Percentiles rank a stretch among this genome's conserved stretches.
These are phyloP conservation scores for Thraustotheca clavata DNA, from an alignment of 352 stramenopile species.

Conservation along the genomic window DNA sequence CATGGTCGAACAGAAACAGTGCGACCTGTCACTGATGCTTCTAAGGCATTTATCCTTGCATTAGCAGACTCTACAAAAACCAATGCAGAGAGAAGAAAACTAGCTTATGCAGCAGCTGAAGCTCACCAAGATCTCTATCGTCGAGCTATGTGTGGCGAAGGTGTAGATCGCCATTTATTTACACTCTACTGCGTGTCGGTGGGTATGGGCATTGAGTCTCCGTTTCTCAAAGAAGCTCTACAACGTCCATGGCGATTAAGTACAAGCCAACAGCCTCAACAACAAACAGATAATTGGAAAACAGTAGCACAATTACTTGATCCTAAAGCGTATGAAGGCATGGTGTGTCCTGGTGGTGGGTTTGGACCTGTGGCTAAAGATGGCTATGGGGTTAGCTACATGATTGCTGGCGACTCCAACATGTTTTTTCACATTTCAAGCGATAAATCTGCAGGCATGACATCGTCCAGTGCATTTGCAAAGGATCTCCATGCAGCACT, in stretches of 20 bases:
- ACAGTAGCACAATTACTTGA: slow-evolving; percentile 55
- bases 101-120: slow-evolving; percentile 81
- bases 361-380: slow-evolving; percentile 87
- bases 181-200: slow-evolving; percentile 89
- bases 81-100: slow-evolving; percentile 63
- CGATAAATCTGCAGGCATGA: slow-evolving; percentile 68
- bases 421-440: slow-evolving; percentile 89
- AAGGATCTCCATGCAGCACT: slow-evolving; percentile 69
- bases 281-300: slow-evolving; percentile 80
- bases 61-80: slow-evolving; percentile 69
- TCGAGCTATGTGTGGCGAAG: slow-evolving; percentile 83
- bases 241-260: slow-evolving; percentile 79
- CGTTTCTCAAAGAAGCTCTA: slow-evolving; percentile 84
- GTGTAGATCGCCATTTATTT: slow-evolving; percentile 94
- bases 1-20: slow-evolving; percentile 93
- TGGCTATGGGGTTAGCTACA: slow-evolving; percentile 88
- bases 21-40: slow-evolving; percentile 85
- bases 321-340: slow-evolving; percentile 47
- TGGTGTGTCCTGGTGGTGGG: slow-evolving; percentile 68
- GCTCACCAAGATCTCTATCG: slow-evolving; percentile 90
- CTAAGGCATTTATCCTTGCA: slow-evolving; percentile 83
- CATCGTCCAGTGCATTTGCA: slow-evolving; percentile 74
- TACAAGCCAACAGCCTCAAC: slow-evolving; percentile 85
- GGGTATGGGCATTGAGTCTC: slow-evolving; percentile 75
- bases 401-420: slow-evolving; percentile 81